Conservation (phyloP, 495 filamentous ascomycete species). For the Penicillium flavigenum region DNA sequence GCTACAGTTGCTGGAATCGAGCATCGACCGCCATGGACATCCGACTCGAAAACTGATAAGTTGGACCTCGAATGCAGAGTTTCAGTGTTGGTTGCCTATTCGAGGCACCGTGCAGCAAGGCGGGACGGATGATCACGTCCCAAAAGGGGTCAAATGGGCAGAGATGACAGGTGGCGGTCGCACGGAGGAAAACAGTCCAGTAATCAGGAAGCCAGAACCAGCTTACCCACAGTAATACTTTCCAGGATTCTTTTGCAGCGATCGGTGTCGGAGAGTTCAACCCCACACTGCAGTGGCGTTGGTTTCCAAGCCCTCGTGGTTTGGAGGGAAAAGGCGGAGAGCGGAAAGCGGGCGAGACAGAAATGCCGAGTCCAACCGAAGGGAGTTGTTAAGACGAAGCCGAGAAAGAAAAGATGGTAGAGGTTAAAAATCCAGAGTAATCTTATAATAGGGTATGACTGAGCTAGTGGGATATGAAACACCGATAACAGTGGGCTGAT, state of each 20-base stretch:
- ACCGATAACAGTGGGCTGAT: too few species aligned
- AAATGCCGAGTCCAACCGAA: slow-evolving; percentile 19
- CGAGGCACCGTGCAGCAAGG: slow-evolving; percentile 17
- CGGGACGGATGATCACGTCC: slow-evolving; percentile 9
- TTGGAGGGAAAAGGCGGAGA: neutral
- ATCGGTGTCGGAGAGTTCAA: slow-evolving; percentile 9
- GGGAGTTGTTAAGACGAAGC: slow-evolving; percentile 10
- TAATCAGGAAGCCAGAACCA: neutral
- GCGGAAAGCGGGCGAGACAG: slow-evolving; percentile 18
- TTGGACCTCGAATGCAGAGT: neutral
- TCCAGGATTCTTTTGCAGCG: neutral
- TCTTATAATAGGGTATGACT: too few species aligned
- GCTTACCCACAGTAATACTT: neutral
- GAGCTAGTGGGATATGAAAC: too few species aligned
- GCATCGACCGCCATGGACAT: slow-evolving; percentile 26
- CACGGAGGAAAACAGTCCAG: slow-evolving; percentile 10
- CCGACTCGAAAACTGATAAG: neutral
- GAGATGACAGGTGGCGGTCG: slow-evolving; percentile 19
- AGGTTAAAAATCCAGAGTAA: neutral
- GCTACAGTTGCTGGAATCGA: slow-evolving; percentile 19
- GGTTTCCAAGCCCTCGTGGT: slow-evolving; percentile 9
- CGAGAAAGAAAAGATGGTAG: neutral
- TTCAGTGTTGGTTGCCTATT: neutral
- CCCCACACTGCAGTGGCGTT: slow-evolving; percentile 13
- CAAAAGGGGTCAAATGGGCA: slow-evolving; percentile 3